Evolutionary conservation across 306 rosid genomes (phyloP).

Genomic region (Leucaena leucocephala): DNA sequence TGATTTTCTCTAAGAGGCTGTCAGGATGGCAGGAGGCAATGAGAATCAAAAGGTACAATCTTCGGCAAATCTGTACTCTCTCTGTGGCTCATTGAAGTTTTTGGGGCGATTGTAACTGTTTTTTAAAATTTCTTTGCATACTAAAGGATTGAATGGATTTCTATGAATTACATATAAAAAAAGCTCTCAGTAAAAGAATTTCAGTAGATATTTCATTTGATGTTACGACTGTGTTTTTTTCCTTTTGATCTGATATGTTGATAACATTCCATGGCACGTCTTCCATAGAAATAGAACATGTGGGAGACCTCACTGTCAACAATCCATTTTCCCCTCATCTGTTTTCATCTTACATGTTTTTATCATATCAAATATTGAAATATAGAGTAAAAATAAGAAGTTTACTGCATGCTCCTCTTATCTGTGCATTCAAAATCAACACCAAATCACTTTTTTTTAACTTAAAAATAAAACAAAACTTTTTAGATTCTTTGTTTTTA

Average conservation of each 20-base stretch:
- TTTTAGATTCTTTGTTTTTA: background rate
- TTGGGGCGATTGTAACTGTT: background rate
- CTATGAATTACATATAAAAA: background rate
- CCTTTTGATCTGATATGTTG: background rate
- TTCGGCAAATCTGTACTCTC: background rate
- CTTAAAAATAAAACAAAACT: background rate
- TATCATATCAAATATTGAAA: background rate
- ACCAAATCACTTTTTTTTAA: conserved; percentile 6
- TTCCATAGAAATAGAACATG: background rate
- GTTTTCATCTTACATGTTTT: background rate
- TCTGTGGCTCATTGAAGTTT: conserved; percentile 14
- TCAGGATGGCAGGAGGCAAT: conserved; percentile 81
- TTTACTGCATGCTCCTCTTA: background rate
- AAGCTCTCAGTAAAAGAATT: background rate
- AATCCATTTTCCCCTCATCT: background rate
- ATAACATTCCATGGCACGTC: background rate
- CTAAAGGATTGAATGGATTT: background rate
- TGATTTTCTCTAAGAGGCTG: conserved; percentile 55
- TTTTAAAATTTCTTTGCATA: background rate
- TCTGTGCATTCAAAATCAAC: conserved; percentile 4
- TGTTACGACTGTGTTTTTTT: background rate
- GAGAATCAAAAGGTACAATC: conserved; percentile 67
- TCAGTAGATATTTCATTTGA: background rate
- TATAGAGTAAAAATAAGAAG: background rate
- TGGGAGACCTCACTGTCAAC: background rate